These are phyloP conservation scores for Tubosaeta brunneosetosa DNA, from an alignment of 768 basidiomycete genomes.

Conservation along the genomic window DNA sequence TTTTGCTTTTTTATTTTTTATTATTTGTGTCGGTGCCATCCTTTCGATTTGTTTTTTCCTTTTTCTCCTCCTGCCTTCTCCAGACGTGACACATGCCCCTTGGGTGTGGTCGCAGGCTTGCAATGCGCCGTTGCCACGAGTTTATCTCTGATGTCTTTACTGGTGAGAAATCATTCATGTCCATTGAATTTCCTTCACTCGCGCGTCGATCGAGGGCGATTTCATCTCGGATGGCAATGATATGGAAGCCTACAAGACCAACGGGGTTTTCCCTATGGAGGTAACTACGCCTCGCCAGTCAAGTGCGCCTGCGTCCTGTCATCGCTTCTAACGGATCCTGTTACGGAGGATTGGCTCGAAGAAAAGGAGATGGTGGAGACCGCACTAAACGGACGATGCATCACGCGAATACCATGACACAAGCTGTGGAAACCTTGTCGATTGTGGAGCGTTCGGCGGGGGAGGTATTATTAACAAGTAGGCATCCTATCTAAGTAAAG, in stretches of 20 bases:
- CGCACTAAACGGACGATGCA: slow-evolving; percentile 2
- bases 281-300: not conserved
- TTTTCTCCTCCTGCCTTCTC: slow-evolving; percentile 7
- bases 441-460: slow-evolving; percentile 4
- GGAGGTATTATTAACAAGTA: slow-evolving; percentile 10
- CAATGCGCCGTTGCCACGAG: slow-evolving; percentile 24
- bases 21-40: not conserved
- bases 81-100: slow-evolving; percentile 21
- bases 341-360: not conserved
- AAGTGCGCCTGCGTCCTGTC: not conserved
- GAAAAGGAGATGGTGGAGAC: not conserved
- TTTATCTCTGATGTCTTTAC: slow-evolving; percentile 24
- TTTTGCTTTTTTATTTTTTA: not conserved
- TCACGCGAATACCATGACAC: slow-evolving; percentile 14
- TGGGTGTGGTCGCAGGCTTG: slow-evolving; percentile 23
- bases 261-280: slow-evolving; percentile 2
- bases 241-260: slow-evolving; percentile 5
- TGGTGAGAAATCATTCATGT: slow-evolving; percentile 9
- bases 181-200: slow-evolving; percentile 3
- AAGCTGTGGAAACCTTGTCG: not conserved
- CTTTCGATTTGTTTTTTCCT: slow-evolving; percentile 4
- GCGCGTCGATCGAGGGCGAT: slow-evolving; percentile 26
- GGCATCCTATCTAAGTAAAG: slow-evolving; percentile 8
- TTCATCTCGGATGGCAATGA: slow-evolving; percentile 18
- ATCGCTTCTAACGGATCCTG: not conserved